Evolutionary conservation across 805 yeast species (phyloP).

Genomic region (Vanderwaltozyma tropicalis): DNA sequence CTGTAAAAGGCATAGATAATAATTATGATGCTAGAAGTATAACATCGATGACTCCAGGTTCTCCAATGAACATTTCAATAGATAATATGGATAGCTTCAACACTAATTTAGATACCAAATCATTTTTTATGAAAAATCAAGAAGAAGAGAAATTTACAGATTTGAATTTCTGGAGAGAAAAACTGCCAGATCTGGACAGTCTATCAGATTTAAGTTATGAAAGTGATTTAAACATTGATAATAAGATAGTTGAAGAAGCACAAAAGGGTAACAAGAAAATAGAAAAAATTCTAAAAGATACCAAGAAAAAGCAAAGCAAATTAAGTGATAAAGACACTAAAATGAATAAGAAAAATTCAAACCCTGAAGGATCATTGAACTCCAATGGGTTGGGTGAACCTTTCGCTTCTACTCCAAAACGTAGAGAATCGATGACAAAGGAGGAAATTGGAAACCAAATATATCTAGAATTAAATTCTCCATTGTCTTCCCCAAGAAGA

Average conservation of each 20-base stretch:
- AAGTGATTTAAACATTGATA: conserved; percentile 14
- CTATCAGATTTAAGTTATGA: conserved; percentile 42
- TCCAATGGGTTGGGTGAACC: background rate
- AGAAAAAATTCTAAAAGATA: background rate
- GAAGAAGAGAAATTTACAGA: conserved; percentile 54
- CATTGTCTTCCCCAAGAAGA: conserved; percentile 23
- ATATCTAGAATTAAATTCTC: conserved; percentile 28
- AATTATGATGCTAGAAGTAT: conserved; percentile 27
- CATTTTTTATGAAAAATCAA: conserved; percentile 13
- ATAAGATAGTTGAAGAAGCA: conserved; percentile 3
- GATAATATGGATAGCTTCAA: conserved; percentile 9
- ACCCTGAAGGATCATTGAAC: background rate
- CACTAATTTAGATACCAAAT: conserved; percentile 11
- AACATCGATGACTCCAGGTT: conserved; percentile 25
- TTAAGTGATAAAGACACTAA: background rate
- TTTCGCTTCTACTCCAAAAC: background rate
- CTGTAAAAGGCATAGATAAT: conserved; percentile 34
- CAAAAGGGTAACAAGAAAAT: conserved; percentile 1
- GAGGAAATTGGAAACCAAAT: conserved; percentile 24
- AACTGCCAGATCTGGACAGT: conserved; percentile 53
- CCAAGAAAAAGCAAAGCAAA: background rate
- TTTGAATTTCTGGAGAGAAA: conserved; percentile 87
- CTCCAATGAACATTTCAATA: conserved; percentile 11
- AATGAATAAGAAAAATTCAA: background rate
- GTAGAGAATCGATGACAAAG: conserved; percentile 1